Percentiles rank a stretch among this genome's conserved stretches.
These are phyloP conservation scores for Gossypium arboreum DNA, from an alignment of 345 rosid species.

Conservation along the genomic window DNA sequence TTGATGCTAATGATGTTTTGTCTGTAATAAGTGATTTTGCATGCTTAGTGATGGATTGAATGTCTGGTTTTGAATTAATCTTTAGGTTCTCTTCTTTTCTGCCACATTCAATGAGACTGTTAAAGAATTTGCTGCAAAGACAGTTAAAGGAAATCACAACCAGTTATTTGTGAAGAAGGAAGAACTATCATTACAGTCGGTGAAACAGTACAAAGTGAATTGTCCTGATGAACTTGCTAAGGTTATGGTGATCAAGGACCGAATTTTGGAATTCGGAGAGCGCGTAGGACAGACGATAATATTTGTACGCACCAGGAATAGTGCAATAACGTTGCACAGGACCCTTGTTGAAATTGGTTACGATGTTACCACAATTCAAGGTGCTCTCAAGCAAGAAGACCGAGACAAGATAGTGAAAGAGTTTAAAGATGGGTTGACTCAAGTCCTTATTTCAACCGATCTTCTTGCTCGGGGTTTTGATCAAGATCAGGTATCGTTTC, in stretches of 20 bases:
- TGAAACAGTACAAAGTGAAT: slow-evolving; percentile 84
- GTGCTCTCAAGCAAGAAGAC: slow-evolving; percentile 55
- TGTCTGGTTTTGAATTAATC: not conserved
- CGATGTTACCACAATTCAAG: slow-evolving; percentile 85
- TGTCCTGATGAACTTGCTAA: slow-evolving; percentile 73
- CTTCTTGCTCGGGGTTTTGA: slow-evolving; percentile 90
- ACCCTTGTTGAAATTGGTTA: slow-evolving; percentile 68
- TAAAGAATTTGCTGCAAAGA: slow-evolving; percentile 62
- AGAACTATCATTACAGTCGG: slow-evolving; percentile 69
- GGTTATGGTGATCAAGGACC: slow-evolving; percentile 63
- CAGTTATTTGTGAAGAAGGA: slow-evolving; percentile 90
- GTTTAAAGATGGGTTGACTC: slow-evolving; percentile 77
- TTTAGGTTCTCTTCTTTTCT: slow-evolving; percentile 64
- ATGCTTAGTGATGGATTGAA: not conserved
- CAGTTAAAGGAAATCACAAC: slow-evolving; percentile 53
- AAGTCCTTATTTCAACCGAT: slow-evolving; percentile 85
- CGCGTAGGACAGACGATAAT: slow-evolving; percentile 71
- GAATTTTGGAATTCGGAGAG: slow-evolving; percentile 84
- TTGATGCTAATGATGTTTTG: not conserved
- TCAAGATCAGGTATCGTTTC: slow-evolving; percentile 62
- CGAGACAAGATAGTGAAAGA: slow-evolving; percentile 83
- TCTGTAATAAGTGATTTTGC: not conserved
- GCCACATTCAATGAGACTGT: slow-evolving; percentile 83
- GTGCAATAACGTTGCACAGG: slow-evolving; percentile 55
- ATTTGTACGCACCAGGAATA: slow-evolving; percentile 58